Evolutionary conservation across 164 flowering plant genomes (phyloP), one percentile per base, ranked within the genome.

Genomic region (Stephania yunnanensis): DNA sequence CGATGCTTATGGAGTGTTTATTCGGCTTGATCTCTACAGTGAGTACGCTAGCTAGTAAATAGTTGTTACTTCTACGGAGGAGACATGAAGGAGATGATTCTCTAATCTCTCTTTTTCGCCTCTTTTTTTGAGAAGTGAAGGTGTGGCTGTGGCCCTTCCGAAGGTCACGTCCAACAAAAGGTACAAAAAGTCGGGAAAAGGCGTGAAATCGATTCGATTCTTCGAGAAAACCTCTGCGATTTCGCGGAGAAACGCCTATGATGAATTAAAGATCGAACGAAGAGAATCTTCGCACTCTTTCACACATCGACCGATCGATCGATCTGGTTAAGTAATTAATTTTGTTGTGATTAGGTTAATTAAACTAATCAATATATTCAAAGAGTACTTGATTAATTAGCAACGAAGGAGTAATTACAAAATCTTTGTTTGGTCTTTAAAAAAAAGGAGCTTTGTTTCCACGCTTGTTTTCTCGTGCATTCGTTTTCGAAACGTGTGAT

Each of bases 381-480:
- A 17, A 55, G 19, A 11, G 6, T 55, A 5, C 64, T 13, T 17
- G 19, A 13, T 55, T 17, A 11, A 55, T 55, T 17, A 13, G 17
- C 7, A 58, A 17, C 7, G 15, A 15, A 58, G 20, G 6, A 58
- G 65, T 58, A 20, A 58, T 58, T 58, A 58, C 20, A 58, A 15
- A 58, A 58, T 58, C n/a, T 58, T 17, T 58, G 22, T 5, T 58
- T 58, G 20, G 17, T 58, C 65, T 25, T 25, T 25, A 25, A 25
- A 6, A 3, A 8, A 61, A 19, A 61, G 8, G 20, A 61, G 66
- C 66, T 61, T 61, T 61, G 66, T 61, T 61, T 61, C 20, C 22
- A 61, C 66, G 22, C 66, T 61, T 61, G 66, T 61, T 61, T 36
- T 61, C 66, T 61, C 66, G 20, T 58, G 64, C 64, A 58, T 58